phyloP scores from a whole-genome alignment of 345 rosid genomes.

The Triadica sebifera region DNA sequence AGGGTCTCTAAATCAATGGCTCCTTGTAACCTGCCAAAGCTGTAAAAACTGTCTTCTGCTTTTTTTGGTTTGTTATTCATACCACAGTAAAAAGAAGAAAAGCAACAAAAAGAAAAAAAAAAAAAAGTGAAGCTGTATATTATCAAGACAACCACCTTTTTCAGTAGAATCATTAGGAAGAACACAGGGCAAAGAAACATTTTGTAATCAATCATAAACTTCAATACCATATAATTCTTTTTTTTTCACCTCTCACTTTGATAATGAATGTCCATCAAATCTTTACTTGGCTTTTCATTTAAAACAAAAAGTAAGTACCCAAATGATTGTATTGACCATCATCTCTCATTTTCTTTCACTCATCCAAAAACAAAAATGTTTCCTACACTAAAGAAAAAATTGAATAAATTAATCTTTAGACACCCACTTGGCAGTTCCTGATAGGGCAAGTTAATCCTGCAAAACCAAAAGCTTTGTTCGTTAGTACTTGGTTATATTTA shows the following conservation, averaged over 20 bases:
- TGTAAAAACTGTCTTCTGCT: conserved; percentile 27
- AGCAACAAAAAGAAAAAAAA: not conserved
- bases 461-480: conserved; percentile 21
- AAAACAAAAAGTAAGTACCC: conserved; percentile 26
- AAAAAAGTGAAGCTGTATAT: conserved; percentile 12
- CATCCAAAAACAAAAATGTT: conserved; percentile 38
- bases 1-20: conserved; percentile 26
- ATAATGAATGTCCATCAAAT: conserved; percentile 26
- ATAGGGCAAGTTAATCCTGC: conserved; percentile 42
- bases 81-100: not conserved
- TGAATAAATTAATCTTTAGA: conserved; percentile 39
- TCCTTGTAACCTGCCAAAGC: conserved; percentile 30
- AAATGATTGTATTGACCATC: conserved; percentile 30
- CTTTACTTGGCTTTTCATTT: conserved; percentile 28
- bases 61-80: conserved; percentile 31
- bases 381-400: conserved; percentile 47
- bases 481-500: not conserved
- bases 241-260: conserved; percentile 30
- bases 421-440: conserved; percentile 41
- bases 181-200: conserved; percentile 27
- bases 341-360: conserved; percentile 30
- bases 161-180: conserved; percentile 46
- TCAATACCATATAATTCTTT: conserved; percentile 15
- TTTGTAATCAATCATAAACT: conserved; percentile 29
- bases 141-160: conserved; percentile 36